These are phyloP conservation scores for Tephrocybe sp. DNA, from an alignment of 768 basidiomycete genomes.

Conservation along the genomic window DNA sequence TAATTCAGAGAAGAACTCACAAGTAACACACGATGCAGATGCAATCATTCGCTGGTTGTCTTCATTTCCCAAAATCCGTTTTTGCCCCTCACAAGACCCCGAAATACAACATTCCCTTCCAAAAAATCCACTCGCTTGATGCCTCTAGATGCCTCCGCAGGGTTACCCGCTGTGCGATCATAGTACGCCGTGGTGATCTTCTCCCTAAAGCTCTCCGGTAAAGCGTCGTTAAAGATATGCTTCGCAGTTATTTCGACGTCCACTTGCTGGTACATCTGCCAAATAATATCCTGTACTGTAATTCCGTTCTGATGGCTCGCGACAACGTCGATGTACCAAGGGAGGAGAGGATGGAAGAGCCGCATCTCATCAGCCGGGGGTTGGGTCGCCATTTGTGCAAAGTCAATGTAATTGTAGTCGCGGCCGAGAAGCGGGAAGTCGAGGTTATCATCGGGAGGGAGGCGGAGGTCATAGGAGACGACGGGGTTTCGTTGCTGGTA, in stretches of 20 bases:
- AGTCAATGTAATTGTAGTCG: conserved; percentile 43
- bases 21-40: no score
- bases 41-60: conserved; percentile 18
- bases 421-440: conserved; percentile 45
- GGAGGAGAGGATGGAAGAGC: conserved; percentile 52
- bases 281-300: conserved; percentile 54
- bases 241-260: conserved; percentile 40
- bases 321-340: conserved; percentile 66
- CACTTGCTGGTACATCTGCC: conserved; percentile 42
- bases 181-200: conserved; percentile 43
- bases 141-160: conserved; percentile 34
- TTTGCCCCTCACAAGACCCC: conserved; percentile 50
- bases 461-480: conserved; percentile 50
- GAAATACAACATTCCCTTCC: conserved; percentile 47
- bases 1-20: no score
- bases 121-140: conserved; percentile 61
- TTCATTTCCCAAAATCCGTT: conserved; percentile 69
- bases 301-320: conserved; percentile 49
- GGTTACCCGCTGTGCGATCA: conserved; percentile 35
- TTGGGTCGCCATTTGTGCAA: conserved; percentile 50
- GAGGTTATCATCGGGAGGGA: conserved; percentile 29
- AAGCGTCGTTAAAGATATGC: conserved; percentile 60
- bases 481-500: conserved; percentile 30
- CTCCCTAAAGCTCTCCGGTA: conserved; percentile 43
- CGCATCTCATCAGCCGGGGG: conserved; percentile 51